Conservation (phyloP, 257 asterid species). For the Hygrophila difformis region DNA sequence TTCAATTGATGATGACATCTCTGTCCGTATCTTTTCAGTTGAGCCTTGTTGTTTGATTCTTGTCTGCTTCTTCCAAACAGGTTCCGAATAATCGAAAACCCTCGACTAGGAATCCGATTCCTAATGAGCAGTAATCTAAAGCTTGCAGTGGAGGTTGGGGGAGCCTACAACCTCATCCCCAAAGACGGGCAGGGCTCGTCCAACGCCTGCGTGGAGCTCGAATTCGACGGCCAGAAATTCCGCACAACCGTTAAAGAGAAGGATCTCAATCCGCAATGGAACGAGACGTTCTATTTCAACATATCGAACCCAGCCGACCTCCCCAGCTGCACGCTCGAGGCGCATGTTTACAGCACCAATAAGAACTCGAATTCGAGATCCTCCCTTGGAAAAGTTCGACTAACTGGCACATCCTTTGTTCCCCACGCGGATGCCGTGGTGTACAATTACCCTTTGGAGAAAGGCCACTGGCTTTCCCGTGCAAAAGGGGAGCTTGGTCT, state of each 20-base stretch:
- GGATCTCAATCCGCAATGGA: constrained; percentile 78
- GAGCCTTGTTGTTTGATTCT: no score
- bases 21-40: no score
- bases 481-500: constrained; percentile 73
- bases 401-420: constrained; percentile 58
- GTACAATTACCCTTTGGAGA: constrained; percentile 71
- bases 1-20: no score
- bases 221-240: constrained; percentile 66
- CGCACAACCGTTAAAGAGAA: constrained; percentile 75
- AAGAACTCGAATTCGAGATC: constrained; percentile 37
- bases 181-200: constrained; percentile 84
- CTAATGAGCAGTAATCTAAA: constrained; percentile 70
- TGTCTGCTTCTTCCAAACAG: no score
- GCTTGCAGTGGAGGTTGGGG: constrained; percentile 76
- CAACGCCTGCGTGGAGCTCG: constrained; percentile 68
- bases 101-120: no score
- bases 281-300: constrained; percentile 65
- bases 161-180: constrained; percentile 75
- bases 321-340: constrained; percentile 53
- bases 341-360: constrained; percentile 47
- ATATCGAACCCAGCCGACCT: constrained; percentile 50
- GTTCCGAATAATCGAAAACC: no score
- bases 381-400: constrained; percentile 64
- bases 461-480: constrained; percentile 53
- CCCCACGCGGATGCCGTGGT: constrained; percentile 65